Base-by-base conservation (phyloP, 768 basidiomycete species). In the Paxillus ammoniavirescens region DNA sequence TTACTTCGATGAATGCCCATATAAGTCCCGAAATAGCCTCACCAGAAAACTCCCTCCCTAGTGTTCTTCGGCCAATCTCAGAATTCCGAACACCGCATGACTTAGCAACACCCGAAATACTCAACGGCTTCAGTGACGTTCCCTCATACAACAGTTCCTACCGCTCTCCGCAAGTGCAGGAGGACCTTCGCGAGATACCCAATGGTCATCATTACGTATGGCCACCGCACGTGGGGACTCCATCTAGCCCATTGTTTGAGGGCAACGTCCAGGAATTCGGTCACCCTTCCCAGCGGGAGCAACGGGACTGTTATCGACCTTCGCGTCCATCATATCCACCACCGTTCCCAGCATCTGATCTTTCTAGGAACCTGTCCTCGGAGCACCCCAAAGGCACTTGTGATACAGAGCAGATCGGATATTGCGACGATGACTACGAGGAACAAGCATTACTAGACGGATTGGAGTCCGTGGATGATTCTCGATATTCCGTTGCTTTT, bases 21-120 rank as follows among this genome's bases (percentile, higher is more conserved):
- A 42, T n/a, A 46, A 41, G 8, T 18, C 42, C 4, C 17, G 23
- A 42, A 26, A 21, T 14, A 26, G 36, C 43, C 2, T 59, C 53
- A 1, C 53, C 53, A 36, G 47, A 41, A 10, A 54, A 42, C 43
- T 55, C 58, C 8, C 17, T 49, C 42, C 33, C 31, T 8, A 58
- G 53, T 10, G 42, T 28, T 23, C 52, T 31, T 26, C 53, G 53
- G 23, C 42, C 49, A 35, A 17, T 53, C 50, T 17, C 31, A 40
- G 48, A 28, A 18, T 54, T 60, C 15, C 54, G 28, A 13, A 55
- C 54, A 36, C 23, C 38, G 37, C 58, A 61, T 49, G 57, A 61
- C 15, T 28, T 55, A 18, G 43, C 8, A 9, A 45, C 56, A 43
- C 49, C 51, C 50, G 57, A 51, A 40, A 51, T 58, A 7, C n/a